Evolutionary conservation across 2,329 filamentous ascomycete species (phyloP).

Genomic region (Aspergillus glaucus): DNA sequence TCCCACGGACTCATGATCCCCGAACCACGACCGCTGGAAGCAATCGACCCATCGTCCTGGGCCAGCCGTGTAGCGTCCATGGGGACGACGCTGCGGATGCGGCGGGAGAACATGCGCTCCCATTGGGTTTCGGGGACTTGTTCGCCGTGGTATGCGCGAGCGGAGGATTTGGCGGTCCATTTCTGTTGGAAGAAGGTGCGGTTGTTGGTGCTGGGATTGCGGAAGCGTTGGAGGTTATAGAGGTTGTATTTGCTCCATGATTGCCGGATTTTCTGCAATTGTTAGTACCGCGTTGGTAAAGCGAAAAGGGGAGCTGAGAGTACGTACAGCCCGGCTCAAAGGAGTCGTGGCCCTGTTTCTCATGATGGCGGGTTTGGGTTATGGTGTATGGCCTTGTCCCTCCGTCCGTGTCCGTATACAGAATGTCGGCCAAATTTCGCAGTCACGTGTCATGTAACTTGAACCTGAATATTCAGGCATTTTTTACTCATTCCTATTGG

Average conservation of each 20-base stretch:
- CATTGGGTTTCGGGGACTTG: conserved; percentile 90
- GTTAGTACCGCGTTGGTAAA: conserved; percentile 1
- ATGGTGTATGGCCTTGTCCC: conserved; percentile 6
- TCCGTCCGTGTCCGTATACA: conserved; percentile 1
- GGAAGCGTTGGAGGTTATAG: conserved; percentile 68
- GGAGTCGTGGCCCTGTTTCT: conserved; percentile 40
- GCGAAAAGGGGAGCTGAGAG: neutral
- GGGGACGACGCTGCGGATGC: conserved; percentile 73
- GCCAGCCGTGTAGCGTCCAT: conserved; percentile 81
- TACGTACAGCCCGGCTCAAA: conserved; percentile 34
- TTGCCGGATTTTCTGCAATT: conserved; percentile 74
- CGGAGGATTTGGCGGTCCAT: conserved; percentile 80
- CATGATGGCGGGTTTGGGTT: conserved; percentile 28
- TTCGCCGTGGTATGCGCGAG: conserved; percentile 88
- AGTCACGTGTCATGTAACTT: neutral
- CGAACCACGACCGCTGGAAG: conserved; percentile 76
- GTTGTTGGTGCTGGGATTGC: conserved; percentile 37
- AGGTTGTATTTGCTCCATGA: conserved; percentile 98
- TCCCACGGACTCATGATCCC: conserved; percentile 46
- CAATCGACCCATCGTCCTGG: conserved; percentile 69
- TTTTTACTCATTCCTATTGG: conserved; percentile 9
- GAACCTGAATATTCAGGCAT: conserved; percentile 11
- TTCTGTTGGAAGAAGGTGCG: conserved; percentile 96
- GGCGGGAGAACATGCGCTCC: conserved; percentile 83
- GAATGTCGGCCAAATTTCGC: conserved; percentile 18